Base-by-base conservation (phyloP, 495 filamentous ascomycete species). In the Talaromyces proteolyticus region DNA sequence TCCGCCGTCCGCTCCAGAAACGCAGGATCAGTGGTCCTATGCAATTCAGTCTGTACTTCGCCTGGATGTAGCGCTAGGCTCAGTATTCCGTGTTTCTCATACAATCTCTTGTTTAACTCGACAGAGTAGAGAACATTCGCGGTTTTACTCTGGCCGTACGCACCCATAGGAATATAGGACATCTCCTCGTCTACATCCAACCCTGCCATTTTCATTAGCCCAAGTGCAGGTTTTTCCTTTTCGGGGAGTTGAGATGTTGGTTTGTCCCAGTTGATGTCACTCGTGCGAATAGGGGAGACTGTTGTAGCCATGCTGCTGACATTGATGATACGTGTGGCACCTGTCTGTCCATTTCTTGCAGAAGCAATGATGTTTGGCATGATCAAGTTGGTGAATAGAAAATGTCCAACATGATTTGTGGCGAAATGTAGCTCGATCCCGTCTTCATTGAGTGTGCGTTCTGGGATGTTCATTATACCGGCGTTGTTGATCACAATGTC, bases 401-500 rank as follows among this genome's bases (percentile, higher is more conserved):
- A 84, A 42, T 76, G 78, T 17, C 77, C 76, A 5, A 85, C 50
- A 54, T 83, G 72, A 58, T 79, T 80, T 2, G 69, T 67, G 2
- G 64, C 78, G 16, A 85, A 69, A 47, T 85, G 80, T 18, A 58
- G 50, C 57, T 86, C 80, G 25, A 76, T 53, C 0, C 69, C 70
- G 16, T 73, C 70, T 25, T 24, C 61, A 34, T 59, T 69, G 23
- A 57, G 49, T 34, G 49, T 49, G 18, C 50, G 47, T 51, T 54
- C 68, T 23, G 55, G 65, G 42, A 58, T 57, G 10, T 66, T 70
- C 82, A 87, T 87, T 53, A 86, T 71, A 5, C 76, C 84, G n/a
- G 84, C 81, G 57, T 85, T 88, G 67, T 88, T 87, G 62, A 87
- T 79, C 17, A 87, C 55, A 14, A 85, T 76, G 59, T 87, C 80